Evolutionary conservation across 1,139 yeast species (phyloP), one percentile per base, ranked within the genome.

Genomic region (Saccharomyces hybrid): DNA sequence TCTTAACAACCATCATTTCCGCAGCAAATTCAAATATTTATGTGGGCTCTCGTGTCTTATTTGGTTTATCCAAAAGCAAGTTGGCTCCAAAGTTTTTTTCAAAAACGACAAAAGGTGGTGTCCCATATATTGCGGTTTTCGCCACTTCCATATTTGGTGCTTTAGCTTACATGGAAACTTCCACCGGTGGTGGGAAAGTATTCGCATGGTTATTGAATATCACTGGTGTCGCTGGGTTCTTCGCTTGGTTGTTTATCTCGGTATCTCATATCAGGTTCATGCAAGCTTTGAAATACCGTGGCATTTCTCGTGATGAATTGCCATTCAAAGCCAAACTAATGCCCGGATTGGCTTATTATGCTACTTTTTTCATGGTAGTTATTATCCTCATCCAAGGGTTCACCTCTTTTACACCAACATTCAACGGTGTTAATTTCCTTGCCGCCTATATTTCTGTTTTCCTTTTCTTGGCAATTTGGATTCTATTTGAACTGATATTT

Each of bases 201-300:
- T 90, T 89, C 75, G 73, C 78, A 65, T 90, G 96, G 90, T 80
- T 90, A 62, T 80, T 89, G 59, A 88, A 88, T 72, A 84, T 91
- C 60, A 80, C 90, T 27, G 86, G 91, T 8, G 81, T 86, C 50
- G 84, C 90, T 26, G 91, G 91, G 52, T 74, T 86, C 60, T 82
- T 85, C 54, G 80, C 87, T 5, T 85, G 90, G 90, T 79, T 83
- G 52, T 81, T 83, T 73, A 84, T 85, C 59, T 76, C 83, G 31
- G 70, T 79, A 51, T 74, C 86, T 8, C 90, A 84, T 68, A 74
- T 85, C 57, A 77, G 88, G 69, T 84, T 84, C 70, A 83, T 83
- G 83, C 69, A 72, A 42, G 78, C 82, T 50, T 74, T 85, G 64
- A 79, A 77, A 63, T 67, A 70, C 31, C 79, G 87, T 70, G 80